A percentile compares a stretch with the other conserved stretches of the same genome.
These are phyloP conservation scores for Dictyostelium firmibasis DNA, from an alignment of 78 protist species.

Conservation along the genomic window DNA sequence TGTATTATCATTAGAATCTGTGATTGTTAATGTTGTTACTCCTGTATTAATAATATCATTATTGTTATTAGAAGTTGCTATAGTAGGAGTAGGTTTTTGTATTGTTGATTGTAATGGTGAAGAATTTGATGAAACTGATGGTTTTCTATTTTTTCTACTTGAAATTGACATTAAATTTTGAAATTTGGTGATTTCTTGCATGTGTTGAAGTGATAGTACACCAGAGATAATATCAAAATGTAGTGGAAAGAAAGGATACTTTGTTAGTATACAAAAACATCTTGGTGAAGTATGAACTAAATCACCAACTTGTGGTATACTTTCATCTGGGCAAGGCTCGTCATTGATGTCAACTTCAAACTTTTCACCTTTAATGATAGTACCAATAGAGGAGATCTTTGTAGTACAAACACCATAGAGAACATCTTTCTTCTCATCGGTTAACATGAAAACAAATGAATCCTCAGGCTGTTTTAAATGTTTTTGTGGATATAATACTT, in stretches of 20 bases:
- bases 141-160: neutral
- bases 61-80: neutral
- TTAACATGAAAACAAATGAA: conserved; percentile 68
- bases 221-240: conserved; percentile 60
- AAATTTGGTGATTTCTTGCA: conserved; percentile 50
- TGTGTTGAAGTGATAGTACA: conserved; percentile 22
- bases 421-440: conserved; percentile 66
- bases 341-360: conserved; percentile 33
- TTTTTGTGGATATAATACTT: conserved; percentile 24
- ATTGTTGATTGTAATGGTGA: neutral
- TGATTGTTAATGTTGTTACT: neutral
- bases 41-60: neutral
- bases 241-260: conserved; percentile 62
- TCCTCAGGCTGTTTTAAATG: conserved; percentile 62
- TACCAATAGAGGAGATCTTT: conserved; percentile 13
- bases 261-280: conserved; percentile 33
- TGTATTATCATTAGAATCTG: neutral
- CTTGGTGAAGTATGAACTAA: conserved; percentile 12
- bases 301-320: conserved; percentile 3
- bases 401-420: conserved; percentile 54
- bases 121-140: neutral
- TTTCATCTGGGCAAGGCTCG: neutral
- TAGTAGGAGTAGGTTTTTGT: neutral
- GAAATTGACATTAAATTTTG: conserved; percentile 8
- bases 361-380: neutral